These are phyloP conservation scores for Talaromyces sp. DNA, from an alignment of 2,329 filamentous ascomycete genomes.

Conservation along the genomic window DNA sequence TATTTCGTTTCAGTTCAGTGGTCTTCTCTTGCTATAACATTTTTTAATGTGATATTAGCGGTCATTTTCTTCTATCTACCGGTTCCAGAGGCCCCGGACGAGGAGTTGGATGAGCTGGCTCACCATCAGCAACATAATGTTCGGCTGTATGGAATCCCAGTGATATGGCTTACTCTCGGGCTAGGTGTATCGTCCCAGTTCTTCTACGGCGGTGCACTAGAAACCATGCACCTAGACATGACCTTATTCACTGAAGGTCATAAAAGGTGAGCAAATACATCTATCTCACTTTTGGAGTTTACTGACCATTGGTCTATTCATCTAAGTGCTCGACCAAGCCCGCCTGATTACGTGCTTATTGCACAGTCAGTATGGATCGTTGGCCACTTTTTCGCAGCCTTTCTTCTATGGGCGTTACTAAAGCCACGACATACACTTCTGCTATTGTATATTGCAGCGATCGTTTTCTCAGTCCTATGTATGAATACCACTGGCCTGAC, in stretches of 20 bases:
- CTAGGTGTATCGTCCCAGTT: slow-evolving; percentile 4
- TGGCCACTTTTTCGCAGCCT: slow-evolving; percentile 57
- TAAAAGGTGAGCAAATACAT: neutral
- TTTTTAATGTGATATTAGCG: neutral
- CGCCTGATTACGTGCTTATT: neutral
- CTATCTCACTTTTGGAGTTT: neutral
- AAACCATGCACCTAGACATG: neutral
- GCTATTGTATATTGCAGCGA: neutral
- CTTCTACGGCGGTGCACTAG: slow-evolving; percentile 33
- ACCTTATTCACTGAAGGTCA: neutral
- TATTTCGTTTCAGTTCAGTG: slow-evolving; percentile 37
- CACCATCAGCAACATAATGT: neutral
- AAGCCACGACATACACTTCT: slow-evolving; percentile 2
- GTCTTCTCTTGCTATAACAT: neutral
- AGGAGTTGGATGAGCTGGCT: neutral
- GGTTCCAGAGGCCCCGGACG: neutral
- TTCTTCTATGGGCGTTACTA: slow-evolving; percentile 46
- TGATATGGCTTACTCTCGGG: neutral
- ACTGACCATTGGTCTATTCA: neutral
- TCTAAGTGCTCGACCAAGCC: neutral
- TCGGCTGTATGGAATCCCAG: slow-evolving; percentile 26
- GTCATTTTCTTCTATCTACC: slow-evolving; percentile 6
- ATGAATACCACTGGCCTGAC: neutral
- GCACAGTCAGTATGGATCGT: slow-evolving; percentile 54
- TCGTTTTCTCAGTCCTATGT: neutral